phyloP scores from a whole-genome alignment of 2,329 filamentous ascomycete species.

The Sordariomycetes sp. region DNA sequence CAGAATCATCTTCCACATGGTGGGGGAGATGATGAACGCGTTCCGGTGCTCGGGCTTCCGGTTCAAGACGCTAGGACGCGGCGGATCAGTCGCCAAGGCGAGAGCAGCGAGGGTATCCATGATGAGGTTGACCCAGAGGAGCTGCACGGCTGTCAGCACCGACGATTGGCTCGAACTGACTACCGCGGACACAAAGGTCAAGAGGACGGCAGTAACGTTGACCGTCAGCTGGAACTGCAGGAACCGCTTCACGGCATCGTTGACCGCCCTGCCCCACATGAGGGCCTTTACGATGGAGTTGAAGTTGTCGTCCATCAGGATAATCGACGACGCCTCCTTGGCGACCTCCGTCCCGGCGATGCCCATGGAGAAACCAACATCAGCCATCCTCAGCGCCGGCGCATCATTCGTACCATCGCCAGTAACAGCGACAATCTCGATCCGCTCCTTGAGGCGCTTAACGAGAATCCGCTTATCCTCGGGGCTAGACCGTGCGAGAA shows the following conservation, averaged over 20 bases:
- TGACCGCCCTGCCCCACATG: constrained; percentile 68
- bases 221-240: constrained; percentile 71
- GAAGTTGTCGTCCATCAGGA: constrained; percentile 82
- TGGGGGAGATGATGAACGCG: constrained; percentile 59
- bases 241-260: constrained; percentile 67
- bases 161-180: constrained; percentile 54
- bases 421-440: constrained; percentile 70
- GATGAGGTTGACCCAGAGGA: constrained; percentile 93
- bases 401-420: constrained; percentile 79
- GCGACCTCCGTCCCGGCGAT: constrained; percentile 74
- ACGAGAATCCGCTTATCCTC: constrained; percentile 68
- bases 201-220: constrained; percentile 78
- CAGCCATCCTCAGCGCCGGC: constrained; percentile 66
- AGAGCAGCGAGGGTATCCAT: constrained; percentile 93
- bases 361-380: constrained; percentile 79
- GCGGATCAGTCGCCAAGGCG: constrained; percentile 82
- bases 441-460: constrained; percentile 54
- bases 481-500: constrained; percentile 61
- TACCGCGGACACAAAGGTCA: constrained; percentile 82
- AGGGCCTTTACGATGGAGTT: constrained; percentile 74
- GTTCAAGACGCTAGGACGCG: constrained; percentile 65
- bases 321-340: constrained; percentile 75
- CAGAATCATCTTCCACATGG: constrained; percentile 99
- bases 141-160: constrained; percentile 77
- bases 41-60: constrained; percentile 53